These are phyloP conservation scores for Pezicula radicicola DNA, from an alignment of 2,329 filamentous ascomycete species.

Conservation along the genomic window DNA sequence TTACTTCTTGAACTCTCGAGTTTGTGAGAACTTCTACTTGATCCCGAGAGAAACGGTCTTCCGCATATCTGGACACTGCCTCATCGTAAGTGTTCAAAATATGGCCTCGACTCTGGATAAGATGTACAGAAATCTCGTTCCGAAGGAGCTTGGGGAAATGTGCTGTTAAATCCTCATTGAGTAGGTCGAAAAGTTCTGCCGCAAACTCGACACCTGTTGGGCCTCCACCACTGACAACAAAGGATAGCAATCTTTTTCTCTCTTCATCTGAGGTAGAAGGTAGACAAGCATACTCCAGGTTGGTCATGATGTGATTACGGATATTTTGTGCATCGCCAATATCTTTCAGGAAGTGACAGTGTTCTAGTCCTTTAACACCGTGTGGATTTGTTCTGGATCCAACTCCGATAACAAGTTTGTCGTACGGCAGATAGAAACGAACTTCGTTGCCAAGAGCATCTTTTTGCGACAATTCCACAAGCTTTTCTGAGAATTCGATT, in stretches of 20 bases:
- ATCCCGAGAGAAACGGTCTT: conserved; percentile 86
- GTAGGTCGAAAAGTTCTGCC: conserved; percentile 89
- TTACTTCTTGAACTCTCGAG: conserved; percentile 87
- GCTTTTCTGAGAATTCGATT: conserved; percentile 85
- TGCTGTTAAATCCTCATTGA: conserved; percentile 86
- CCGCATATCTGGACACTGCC: conserved; percentile 86
- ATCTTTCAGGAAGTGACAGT: conserved; percentile 94
- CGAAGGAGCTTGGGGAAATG: conserved; percentile 87
- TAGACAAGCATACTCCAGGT: conserved; percentile 87
- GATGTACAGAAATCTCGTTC: conserved; percentile 95
- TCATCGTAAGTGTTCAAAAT: conserved; percentile 99
- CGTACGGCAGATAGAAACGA: conserved; percentile 92
- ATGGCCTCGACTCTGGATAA: conserved; percentile 91
- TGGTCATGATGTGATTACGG: conserved; percentile 82
- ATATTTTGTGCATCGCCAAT: conserved; percentile 90
- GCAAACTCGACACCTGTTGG: conserved; percentile 98
- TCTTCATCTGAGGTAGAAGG: conserved; percentile 90
- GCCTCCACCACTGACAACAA: conserved; percentile 92
- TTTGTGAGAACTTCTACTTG: conserved; percentile 91
- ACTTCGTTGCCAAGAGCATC: conserved; percentile 70
- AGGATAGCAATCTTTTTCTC: conserved; percentile 81
- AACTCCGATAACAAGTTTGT: conserved; percentile 91
- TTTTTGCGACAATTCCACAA: conserved; percentile 80
- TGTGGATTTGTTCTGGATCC: conserved; percentile 93
- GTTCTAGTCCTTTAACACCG: conserved; percentile 89